Base-by-base conservation (phyloP, 2,329 filamentous ascomycete genomes). In the Stagonosporopsis tanaceti region DNA sequence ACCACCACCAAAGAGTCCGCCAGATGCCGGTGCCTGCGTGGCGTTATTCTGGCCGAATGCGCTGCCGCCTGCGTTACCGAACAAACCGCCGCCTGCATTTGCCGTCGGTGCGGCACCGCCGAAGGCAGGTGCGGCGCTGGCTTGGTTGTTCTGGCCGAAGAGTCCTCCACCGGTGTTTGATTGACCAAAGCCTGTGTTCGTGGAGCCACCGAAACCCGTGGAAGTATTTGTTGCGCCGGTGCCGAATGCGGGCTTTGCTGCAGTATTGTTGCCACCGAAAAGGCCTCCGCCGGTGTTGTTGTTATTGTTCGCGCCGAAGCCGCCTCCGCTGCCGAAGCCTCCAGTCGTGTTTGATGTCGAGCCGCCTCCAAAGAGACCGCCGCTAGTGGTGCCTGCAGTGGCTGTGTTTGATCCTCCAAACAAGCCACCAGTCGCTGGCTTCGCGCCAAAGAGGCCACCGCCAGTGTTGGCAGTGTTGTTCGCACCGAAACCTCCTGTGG, bases 231-330 rank as follows among this genome's bases (percentile, higher is more conserved):
- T 62, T 37, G 67, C 61, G 4, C 71, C 69, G 41, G 74, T 70
- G 24, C 72, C 72, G 25, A 74, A 81, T 30, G 62, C 65, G 25
- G 72, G 70, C 47, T 71, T 72, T 54, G 68, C 66, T 62, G 76
- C 72, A 59, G 68, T 64, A 59, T 69, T 64, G 48, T 64, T 70
- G 48, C 70, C 69, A 8, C 84, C 83, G 61, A 89, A 88, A 4
- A 88, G 66, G 39, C 80, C 75, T 27, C 75, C 71, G 27, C 69
- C 68, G 20, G 56, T 55, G 30, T 64, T 69, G 25, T 59, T 69
- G 25, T 59, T 69, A 24, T 68, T 67, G 25, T 67, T 62, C 14
- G 63, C 24, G 8, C 73, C 73, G 44, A 75, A 76, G 22, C 78
- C 76, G 12, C 77, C 76, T 14, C 73, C 73, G 11, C 78, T 54